A percentile compares a stretch with the other conserved stretches of the same genome.
Evolutionary conservation across 2,329 filamentous ascomycete genomes (phyloP).

Genomic region (Penicillium sp.): DNA sequence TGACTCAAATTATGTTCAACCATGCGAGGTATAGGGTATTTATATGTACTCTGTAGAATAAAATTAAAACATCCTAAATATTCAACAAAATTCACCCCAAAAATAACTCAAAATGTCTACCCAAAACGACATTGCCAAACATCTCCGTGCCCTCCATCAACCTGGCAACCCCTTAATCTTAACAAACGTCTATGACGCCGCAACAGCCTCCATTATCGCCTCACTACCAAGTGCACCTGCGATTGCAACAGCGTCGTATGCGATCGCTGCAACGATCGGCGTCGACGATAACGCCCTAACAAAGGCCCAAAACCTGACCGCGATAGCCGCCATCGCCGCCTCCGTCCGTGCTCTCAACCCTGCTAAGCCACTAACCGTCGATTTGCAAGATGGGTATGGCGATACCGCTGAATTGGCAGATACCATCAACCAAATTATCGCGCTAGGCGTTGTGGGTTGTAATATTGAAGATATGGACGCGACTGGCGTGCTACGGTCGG

Average conservation of each 20-base stretch:
- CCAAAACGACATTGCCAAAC: slow-evolving; percentile 9
- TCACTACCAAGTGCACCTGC: slow-evolving; percentile 37
- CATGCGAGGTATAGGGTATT: not conserved
- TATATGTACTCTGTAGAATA: too few species aligned
- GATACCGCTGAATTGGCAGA: slow-evolving; percentile 41
- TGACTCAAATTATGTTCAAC: not conserved
- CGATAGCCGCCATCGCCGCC: slow-evolving; percentile 46
- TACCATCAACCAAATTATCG: slow-evolving; percentile 48
- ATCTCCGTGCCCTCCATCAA: slow-evolving; percentile 48
- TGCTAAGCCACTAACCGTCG: slow-evolving; percentile 47
- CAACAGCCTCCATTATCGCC: slow-evolving; percentile 49
- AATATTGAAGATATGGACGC: slow-evolving; percentile 59
- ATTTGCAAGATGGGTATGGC: slow-evolving; percentile 62
- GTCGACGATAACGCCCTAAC: slow-evolving; percentile 51
- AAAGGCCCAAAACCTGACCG: slow-evolving; percentile 52
- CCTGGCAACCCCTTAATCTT: slow-evolving; percentile 54
- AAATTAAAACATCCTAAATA: not conserved
- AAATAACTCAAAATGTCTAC: not conserved
- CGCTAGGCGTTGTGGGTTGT: slow-evolving; percentile 54
- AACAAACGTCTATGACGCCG: slow-evolving; percentile 56
- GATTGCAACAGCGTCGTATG: slow-evolving; percentile 53
- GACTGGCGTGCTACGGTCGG: slow-evolving; percentile 36
- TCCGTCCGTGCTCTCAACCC: slow-evolving; percentile 43
- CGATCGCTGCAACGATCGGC: slow-evolving; percentile 49
- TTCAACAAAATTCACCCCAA: not conserved